Conservation (phyloP, 768 basidiomycete species). For the Leucogyrophana mollusca region DNA sequence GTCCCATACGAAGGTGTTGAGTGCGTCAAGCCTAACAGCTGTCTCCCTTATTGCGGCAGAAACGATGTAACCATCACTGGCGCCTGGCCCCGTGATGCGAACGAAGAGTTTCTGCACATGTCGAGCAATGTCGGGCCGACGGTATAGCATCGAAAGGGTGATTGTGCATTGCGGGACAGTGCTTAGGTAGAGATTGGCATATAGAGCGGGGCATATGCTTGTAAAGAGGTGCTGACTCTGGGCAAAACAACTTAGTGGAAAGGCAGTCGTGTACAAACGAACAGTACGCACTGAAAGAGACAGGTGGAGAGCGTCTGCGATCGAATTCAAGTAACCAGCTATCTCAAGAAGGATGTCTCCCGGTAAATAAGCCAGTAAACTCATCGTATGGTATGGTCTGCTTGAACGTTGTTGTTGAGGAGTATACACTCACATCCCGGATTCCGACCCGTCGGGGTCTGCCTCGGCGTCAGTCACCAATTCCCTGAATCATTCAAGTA, state of each 20-base stretch:
- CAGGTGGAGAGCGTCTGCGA: constrained; percentile 56
- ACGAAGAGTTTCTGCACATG: constrained; percentile 64
- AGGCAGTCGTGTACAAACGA: too few relatives aligned
- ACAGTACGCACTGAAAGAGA: constrained; percentile 52
- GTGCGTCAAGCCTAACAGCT: constrained; percentile 59
- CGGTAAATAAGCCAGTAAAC: constrained; percentile 32
- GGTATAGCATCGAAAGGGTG: constrained; percentile 65
- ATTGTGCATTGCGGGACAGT: constrained; percentile 56
- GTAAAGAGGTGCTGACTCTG: constrained; percentile 58
- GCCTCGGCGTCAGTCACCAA: too few relatives aligned
- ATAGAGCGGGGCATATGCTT: constrained; percentile 56
- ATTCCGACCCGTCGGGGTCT: too few relatives aligned
- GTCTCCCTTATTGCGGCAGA: constrained; percentile 52
- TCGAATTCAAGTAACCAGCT: constrained; percentile 49
- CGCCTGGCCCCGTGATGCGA: constrained; percentile 35
- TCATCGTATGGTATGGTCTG: too few relatives aligned
- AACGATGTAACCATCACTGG: constrained; percentile 33
- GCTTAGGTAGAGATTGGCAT: constrained; percentile 53
- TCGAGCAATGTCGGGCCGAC: constrained; percentile 55
- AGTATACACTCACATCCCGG: too few relatives aligned
- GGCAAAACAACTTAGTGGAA: neutral
- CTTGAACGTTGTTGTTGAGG: too few relatives aligned
- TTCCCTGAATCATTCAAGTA: too few relatives aligned
- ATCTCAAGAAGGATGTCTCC: constrained; percentile 70
- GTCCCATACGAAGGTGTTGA: constrained; percentile 70